phyloP scores from a whole-genome alignment of 116 monocot genomes.

The Posidonia oceanica region DNA sequence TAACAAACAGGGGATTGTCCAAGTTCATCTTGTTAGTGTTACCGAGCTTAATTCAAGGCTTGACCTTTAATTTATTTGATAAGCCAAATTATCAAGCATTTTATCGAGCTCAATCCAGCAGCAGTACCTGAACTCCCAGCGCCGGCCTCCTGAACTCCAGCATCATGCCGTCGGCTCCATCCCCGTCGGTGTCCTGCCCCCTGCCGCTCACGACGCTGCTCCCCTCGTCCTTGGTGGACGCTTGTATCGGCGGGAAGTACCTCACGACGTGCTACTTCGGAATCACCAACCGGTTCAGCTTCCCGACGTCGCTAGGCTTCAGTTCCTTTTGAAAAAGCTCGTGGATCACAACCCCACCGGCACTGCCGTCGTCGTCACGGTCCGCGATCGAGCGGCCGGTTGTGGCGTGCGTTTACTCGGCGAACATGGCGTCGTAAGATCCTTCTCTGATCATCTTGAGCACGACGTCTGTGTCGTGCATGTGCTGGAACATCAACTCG shows the following conservation, averaged over 20 bases:
- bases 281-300: slow-evolving; percentile 52
- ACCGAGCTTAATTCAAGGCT: too few relatives aligned
- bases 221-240: slow-evolving; percentile 3
- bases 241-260: slow-evolving; percentile 24
- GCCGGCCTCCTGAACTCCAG: slow-evolving; percentile 12
- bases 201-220: background rate
- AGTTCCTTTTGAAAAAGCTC: slow-evolving; percentile 49
- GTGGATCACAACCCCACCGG: background rate
- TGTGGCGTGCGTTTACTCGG: slow-evolving; percentile 9
- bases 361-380: background rate
- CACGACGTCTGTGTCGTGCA: slow-evolving; percentile 14
- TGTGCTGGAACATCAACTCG: slow-evolving; percentile 25
- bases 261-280: slow-evolving; percentile 40
- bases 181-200: background rate
- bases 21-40: too few relatives aligned
- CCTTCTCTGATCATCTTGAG: slow-evolving; percentile 40
- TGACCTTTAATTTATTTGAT: too few relatives aligned
- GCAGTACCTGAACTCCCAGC: slow-evolving; percentile 55
- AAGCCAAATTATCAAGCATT: too few relatives aligned
- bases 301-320: slow-evolving; percentile 63
- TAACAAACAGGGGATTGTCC: too few relatives aligned
- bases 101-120: too few relatives aligned
- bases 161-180: slow-evolving; percentile 14
- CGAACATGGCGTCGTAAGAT: slow-evolving; percentile 21
- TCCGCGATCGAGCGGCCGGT: background rate